phyloP scores from a whole-genome alignment of 2,329 filamentous ascomycete species.

The Claviceps pusilla region DNA sequence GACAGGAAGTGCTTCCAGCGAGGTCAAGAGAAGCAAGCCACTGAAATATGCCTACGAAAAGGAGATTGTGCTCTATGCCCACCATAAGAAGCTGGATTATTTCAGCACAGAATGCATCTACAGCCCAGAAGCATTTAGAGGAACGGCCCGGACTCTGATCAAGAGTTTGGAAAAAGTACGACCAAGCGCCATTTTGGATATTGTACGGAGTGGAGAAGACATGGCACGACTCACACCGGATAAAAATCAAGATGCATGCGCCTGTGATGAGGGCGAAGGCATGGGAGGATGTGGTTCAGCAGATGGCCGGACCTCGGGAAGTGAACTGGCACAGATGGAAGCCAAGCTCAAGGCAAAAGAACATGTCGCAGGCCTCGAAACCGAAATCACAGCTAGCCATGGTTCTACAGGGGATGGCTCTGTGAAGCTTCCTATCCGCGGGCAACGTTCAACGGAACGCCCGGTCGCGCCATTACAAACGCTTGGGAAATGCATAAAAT shows the following conservation, averaged over 20 bases:
- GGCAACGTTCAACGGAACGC: slow-evolving; percentile 14
- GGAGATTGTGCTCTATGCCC: slow-evolving; percentile 93
- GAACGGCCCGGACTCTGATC: slow-evolving; percentile 78
- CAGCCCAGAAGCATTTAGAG: slow-evolving; percentile 89
- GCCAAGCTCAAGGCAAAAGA: slow-evolving; percentile 21
- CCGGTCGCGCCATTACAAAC: slow-evolving; percentile 43
- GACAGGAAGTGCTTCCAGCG: slow-evolving; percentile 60
- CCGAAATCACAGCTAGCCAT: slow-evolving; percentile 16
- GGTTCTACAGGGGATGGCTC: slow-evolving; percentile 11
- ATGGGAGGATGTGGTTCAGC: slow-evolving; percentile 55
- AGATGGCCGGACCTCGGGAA: slow-evolving; percentile 50
- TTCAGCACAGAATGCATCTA: slow-evolving; percentile 98
- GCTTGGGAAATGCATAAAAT: slow-evolving; percentile 70
- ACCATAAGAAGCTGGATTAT: slow-evolving; percentile 93
- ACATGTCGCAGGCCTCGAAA: slow-evolving; percentile 14
- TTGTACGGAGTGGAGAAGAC: slow-evolving; percentile 88
- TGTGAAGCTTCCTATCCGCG: slow-evolving; percentile 21
- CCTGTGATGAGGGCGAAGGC: slow-evolving; percentile 23
- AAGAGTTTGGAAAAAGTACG: slow-evolving; percentile 90
- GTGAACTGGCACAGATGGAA: slow-evolving; percentile 75
- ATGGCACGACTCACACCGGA: slow-evolving; percentile 61
- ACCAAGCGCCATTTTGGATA: slow-evolving; percentile 86
- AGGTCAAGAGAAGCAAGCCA: slow-evolving; percentile 90
- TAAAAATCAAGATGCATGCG: slow-evolving; percentile 21
- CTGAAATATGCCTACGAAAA: slow-evolving; percentile 98